phyloP scores from a whole-genome alignment of 2,329 filamentous ascomycete genomes.

The Apiospora arundinis region DNA sequence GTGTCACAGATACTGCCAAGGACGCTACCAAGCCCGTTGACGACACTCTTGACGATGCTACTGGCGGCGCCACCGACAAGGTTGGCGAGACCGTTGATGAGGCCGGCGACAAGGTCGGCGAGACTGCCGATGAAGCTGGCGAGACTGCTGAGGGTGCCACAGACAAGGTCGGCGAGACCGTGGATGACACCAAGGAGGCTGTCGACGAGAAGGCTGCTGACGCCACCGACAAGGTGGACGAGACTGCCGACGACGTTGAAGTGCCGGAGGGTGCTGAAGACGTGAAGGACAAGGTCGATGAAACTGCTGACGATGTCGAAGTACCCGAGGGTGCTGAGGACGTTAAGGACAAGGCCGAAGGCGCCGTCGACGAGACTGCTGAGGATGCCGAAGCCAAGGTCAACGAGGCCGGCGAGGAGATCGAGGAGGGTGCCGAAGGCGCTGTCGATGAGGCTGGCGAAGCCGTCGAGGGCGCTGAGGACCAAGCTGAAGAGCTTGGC shows the following conservation, averaged over 20 bases:
- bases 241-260: constrained; percentile 27
- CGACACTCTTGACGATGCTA: constrained; percentile 25
- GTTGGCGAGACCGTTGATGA: constrained; percentile 27
- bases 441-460: constrained; percentile 46
- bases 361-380: constrained; percentile 24
- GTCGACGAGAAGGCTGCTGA: constrained; percentile 32
- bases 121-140: constrained; percentile 28
- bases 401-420: constrained; percentile 38
- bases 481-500: constrained; percentile 10
- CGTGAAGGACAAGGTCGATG: constrained; percentile 30
- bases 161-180: constrained; percentile 29
- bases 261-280: constrained; percentile 39
- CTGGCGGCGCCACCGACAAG: constrained; percentile 21
- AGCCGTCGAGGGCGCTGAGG: constrained; percentile 24
- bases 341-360: constrained; percentile 28
- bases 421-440: constrained; percentile 43
- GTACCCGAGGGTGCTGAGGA: constrained; percentile 30
- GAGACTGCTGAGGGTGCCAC: constrained; percentile 32
- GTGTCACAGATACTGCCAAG: constrained; percentile 28
- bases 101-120: constrained; percentile 26
- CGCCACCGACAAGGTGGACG: constrained; percentile 27
- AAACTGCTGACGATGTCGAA: constrained; percentile 23
- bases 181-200: constrained; percentile 22
- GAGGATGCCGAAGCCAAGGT: constrained; percentile 31
- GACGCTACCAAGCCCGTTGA: constrained; percentile 28